Evolutionary conservation across 768 basidiomycete genomes (phyloP).

Genomic region (Royoungia palumana): DNA sequence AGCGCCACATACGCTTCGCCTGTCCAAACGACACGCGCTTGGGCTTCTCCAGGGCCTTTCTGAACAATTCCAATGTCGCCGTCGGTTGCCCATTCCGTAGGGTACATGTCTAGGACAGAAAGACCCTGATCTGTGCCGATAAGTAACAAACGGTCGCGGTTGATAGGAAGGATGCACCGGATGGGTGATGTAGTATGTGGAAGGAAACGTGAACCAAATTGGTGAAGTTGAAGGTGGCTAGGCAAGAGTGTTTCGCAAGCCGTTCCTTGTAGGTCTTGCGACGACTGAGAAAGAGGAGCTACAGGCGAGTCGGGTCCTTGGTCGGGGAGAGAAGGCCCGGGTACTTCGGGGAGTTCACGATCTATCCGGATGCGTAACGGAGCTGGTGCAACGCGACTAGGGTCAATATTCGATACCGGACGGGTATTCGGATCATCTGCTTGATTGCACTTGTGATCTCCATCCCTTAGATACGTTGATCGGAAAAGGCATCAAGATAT

Average conservation of each 20-base stretch:
- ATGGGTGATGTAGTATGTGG: constrained; percentile 77
- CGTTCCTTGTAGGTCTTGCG: constrained; percentile 34
- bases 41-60: constrained; percentile 71
- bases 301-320: constrained; percentile 13
- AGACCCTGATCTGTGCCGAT: constrained; percentile 79
- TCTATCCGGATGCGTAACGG: constrained; percentile 47
- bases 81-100: constrained; percentile 55
- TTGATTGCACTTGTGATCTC: constrained; percentile 13
- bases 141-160: constrained; percentile 62
- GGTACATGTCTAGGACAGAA: constrained; percentile 81
- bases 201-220: constrained; percentile 83
- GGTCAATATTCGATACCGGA: constrained; percentile 5
- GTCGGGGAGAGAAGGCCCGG: constrained; percentile 11
- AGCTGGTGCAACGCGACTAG: constrained; percentile 8
- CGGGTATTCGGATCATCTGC: constrained; percentile 4
- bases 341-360: constrained; percentile 29
- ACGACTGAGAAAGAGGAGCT: constrained; percentile 28
- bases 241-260: constrained; percentile 55
- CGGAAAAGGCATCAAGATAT: background rate
- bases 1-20: constrained; percentile 63
- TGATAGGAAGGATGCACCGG: constrained; percentile 68
- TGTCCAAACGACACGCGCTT: constrained; percentile 63
- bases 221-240: constrained; percentile 63
- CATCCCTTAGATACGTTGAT: constrained; percentile 5
- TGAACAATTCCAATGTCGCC: constrained; percentile 40